phyloP scores from a whole-genome alignment of 2,329 filamentous ascomycete species.

The Colletotrichum scovillei region DNA sequence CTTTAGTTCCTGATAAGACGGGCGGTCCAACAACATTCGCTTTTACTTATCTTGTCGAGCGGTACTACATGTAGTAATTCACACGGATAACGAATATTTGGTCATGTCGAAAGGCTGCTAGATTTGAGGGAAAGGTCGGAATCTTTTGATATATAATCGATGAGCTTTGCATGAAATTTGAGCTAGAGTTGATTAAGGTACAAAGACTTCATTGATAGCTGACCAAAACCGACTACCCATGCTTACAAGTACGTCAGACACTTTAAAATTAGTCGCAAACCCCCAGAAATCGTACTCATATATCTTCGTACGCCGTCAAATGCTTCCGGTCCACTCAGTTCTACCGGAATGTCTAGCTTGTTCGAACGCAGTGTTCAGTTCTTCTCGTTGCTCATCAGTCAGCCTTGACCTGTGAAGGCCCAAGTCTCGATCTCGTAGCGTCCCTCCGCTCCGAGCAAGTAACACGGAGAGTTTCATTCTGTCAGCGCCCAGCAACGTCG shows the following conservation, averaged over 20 bases:
- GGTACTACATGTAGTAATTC: not conserved
- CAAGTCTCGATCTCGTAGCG: constrained; percentile 7
- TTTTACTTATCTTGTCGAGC: not conserved
- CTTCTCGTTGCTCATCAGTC: not conserved
- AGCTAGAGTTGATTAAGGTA: too few relatives aligned
- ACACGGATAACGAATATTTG: too few relatives aligned
- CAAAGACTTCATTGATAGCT: too few relatives aligned
- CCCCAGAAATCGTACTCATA: too few relatives aligned
- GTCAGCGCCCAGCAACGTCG: not conserved
- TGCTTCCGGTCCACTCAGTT: not conserved
- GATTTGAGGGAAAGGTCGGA: too few relatives aligned
- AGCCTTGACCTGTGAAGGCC: constrained; percentile 4
- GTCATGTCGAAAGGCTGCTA: too few relatives aligned
- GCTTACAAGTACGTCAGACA: too few relatives aligned
- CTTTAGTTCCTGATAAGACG: not conserved
- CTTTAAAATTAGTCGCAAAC: not conserved
- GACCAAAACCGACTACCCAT: too few relatives aligned
- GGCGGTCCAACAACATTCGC: not conserved
- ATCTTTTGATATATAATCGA: too few relatives aligned
- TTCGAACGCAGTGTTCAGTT: constrained; percentile 1
- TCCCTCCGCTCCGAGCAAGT: constrained; percentile 6
- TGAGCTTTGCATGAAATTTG: too few relatives aligned
- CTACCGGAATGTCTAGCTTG: not conserved
- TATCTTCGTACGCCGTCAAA: not conserved
- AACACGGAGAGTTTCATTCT: constrained; percentile 8